phyloP scores from a whole-genome alignment of 805 yeast genomes.

The Zygosaccharomyces rouxii region DNA sequence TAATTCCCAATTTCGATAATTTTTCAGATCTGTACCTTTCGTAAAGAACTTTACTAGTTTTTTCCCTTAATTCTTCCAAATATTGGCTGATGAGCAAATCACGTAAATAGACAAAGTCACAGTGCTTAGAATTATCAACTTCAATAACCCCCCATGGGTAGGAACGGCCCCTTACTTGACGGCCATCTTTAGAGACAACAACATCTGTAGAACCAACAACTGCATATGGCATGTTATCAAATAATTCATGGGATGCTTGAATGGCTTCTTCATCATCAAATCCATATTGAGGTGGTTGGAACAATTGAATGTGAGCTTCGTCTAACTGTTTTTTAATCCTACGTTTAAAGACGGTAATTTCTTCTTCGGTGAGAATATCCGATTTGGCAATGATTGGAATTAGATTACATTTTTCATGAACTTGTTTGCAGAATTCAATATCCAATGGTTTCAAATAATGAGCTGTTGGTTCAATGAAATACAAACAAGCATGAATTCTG shows the following conservation, averaged over 20 bases:
- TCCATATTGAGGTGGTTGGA: constrained; percentile 72
- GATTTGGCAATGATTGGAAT: constrained; percentile 94
- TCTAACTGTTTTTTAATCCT: constrained; percentile 74
- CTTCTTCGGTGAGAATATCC: constrained; percentile 87
- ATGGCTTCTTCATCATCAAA: constrained; percentile 82
- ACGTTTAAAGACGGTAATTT: constrained; percentile 67
- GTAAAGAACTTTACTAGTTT: constrained; percentile 69
- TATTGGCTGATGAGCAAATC: constrained; percentile 84
- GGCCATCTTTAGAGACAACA: constrained; percentile 67
- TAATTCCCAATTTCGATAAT: constrained; percentile 74
- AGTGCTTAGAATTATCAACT: constrained; percentile 89
- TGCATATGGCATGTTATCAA: constrained; percentile 82
- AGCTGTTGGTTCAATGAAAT: constrained; percentile 96
- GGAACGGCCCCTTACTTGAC: constrained; percentile 79
- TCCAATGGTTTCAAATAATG: constrained; percentile 88
- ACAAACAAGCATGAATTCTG: constrained; percentile 88
- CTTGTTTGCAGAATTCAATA: constrained; percentile 77
- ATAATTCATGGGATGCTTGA: constrained; percentile 58
- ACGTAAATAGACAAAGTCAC: constrained; percentile 85
- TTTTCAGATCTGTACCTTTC: constrained; percentile 88
- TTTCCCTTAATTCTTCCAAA: constrained; percentile 89
- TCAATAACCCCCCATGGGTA: constrained; percentile 98
- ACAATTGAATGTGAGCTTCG: constrained; percentile 67
- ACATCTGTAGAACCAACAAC: constrained; percentile 83
- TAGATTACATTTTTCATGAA: constrained; percentile 87